These are phyloP conservation scores for Neolentinus lepideus DNA, from an alignment of 1,284 basidiomycete genomes.

Conservation along the genomic window DNA sequence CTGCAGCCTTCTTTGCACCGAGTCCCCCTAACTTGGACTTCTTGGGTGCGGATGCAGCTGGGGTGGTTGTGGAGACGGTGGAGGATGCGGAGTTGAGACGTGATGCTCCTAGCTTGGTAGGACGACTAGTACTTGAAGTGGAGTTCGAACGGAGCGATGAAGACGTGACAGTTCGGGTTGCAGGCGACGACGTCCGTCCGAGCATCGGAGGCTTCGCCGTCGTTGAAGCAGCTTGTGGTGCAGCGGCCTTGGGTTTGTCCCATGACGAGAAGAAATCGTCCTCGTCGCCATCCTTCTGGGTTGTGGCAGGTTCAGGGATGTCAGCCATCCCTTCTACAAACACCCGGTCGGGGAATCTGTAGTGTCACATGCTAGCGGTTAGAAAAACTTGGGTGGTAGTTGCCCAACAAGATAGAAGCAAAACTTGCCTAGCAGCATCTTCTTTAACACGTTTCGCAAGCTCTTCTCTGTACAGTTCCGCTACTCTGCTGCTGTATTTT, in stretches of 20 bases:
- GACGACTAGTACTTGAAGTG: constrained; percentile 27
- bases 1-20: constrained; percentile 77
- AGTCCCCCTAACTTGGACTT: constrained; percentile 76
- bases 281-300: constrained; percentile 41
- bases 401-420: background rate
- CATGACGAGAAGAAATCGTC: constrained; percentile 97
- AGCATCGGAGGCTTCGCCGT: constrained; percentile 49
- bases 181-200: constrained; percentile 40
- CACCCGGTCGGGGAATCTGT: constrained; percentile 71
- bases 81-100: constrained; percentile 42
- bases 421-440: constrained; percentile 61
- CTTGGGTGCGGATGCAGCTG: constrained; percentile 34
- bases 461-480: constrained; percentile 90
- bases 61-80: constrained; percentile 23
- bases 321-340: constrained; percentile 71
- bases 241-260: constrained; percentile 63
- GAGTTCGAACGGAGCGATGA: constrained; percentile 41
- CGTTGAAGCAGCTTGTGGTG: constrained; percentile 36
- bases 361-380: background rate
- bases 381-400: background rate
- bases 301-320: constrained; percentile 22
- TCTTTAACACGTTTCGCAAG: constrained; percentile 78
- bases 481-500: constrained; percentile 84
- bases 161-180: constrained; percentile 63
- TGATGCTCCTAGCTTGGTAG: constrained; percentile 41